Evolutionary conservation across 805 yeast genomes (phyloP).

Genomic region (Cyberlindnera americana): DNA sequence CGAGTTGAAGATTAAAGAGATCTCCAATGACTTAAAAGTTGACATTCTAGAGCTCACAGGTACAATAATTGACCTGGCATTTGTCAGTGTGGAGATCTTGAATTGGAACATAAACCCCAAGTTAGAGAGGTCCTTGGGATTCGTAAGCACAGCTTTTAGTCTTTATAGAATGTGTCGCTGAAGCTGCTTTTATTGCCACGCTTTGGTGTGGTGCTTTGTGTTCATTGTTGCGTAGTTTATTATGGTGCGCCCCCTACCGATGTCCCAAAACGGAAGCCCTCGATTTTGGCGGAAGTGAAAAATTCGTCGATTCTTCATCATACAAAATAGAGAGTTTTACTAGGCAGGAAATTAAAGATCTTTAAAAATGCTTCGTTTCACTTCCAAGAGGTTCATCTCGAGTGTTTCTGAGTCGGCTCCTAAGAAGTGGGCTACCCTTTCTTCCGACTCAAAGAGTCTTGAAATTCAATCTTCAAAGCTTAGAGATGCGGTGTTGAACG

Average conservation of each 20-base stretch:
- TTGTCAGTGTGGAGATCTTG: conserved; percentile 20
- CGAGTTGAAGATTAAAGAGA: conserved; percentile 11
- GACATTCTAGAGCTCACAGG: conserved; percentile 17
- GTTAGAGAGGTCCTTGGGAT: conserved; percentile 16
- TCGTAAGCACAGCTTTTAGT: conserved; percentile 16
- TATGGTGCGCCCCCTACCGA: neutral
- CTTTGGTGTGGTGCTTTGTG: too few relatives aligned
- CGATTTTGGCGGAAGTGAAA: too few relatives aligned
- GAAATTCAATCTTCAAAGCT: conserved; percentile 16
- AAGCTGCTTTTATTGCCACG: conserved; percentile 14
- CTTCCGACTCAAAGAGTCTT: conserved; percentile 19
- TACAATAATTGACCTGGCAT: conserved; percentile 19
- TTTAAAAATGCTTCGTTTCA: conserved; percentile 17
- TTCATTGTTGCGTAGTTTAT: too few relatives aligned
- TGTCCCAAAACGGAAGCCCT: too few relatives aligned
- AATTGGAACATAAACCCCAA: conserved; percentile 13
- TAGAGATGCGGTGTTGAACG: conserved; percentile 33
- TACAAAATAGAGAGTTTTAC: neutral
- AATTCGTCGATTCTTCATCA: conserved; percentile 5
- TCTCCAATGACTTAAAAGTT: conserved; percentile 9
- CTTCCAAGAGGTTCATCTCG: conserved; percentile 11
- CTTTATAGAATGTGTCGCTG: conserved; percentile 18
- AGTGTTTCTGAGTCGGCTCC: conserved; percentile 7
- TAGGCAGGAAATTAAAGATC: neutral
- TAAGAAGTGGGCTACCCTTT: conserved; percentile 13